Evolutionary conservation across 2,329 filamentous ascomycete species (phyloP), one percentile per base, ranked within the genome.

Genomic region (Fusarium musae): DNA sequence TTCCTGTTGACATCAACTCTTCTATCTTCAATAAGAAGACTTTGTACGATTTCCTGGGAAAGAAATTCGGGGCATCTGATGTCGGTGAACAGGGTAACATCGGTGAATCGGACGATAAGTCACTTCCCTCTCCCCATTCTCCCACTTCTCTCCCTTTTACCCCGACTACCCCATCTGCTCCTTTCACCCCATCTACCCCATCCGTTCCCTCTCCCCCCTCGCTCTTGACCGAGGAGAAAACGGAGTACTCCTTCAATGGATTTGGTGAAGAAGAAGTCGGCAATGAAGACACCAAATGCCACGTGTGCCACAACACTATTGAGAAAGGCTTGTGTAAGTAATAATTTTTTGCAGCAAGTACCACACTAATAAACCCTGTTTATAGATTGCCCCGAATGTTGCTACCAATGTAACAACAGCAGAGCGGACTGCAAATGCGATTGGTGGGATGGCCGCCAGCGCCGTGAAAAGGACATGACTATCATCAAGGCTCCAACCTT

Each of bases 321-420:
- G 42, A 44, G 9, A n/a, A 44, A n/a, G 39, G 36, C 16, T 11
- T 34, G 13, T 49, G 67, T 70, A 65, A 44, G 67, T 54, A 50
- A 23, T 12, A 26, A 10, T 7, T 5, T 12, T 5, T 6, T 12
- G 19, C 2, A 43, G 9, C 19, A 3, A 6, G 12, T 12, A 37
- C 4, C 3, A 21, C 13, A 21, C 52, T 58, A 16, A 69, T 28
- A 23, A 19, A 26, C 10, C 2, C 3, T 23, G 7, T 30, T 13
- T 10, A 11, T 9, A 70, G 67, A 44, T 19, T 70, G 67, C 13
- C 66, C 67, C 23, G 40, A 66, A 3, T 70, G 66, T 16, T 70
- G 67, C 19, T 53, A 70, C 6, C 47, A n/a, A 9, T 70, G 67
- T 11, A 44, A 49, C 8, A 23, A 36, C 21, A 65, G 21, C 21